Evolutionary conservation across 495 filamentous ascomycete genomes (phyloP), one percentile per base, ranked within the genome.

Genomic region (Aspergillus sclerotioniger): DNA sequence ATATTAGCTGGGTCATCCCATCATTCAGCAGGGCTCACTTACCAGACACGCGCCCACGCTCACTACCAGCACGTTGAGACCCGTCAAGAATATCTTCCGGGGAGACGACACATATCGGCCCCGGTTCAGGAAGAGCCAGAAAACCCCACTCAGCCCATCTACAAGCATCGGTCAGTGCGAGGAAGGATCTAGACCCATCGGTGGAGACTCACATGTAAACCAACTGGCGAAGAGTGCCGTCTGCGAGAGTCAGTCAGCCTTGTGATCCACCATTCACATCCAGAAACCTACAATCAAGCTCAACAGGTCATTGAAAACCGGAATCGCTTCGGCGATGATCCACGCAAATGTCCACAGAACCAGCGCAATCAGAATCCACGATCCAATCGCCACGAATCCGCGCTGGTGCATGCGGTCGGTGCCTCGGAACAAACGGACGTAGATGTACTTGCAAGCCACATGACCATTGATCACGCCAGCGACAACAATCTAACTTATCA

Each of bases 311-410:
- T 77, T 80, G 69, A 88, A 88, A 66, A 83, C 78, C 4, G 86
- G 86, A 20, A 88, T 84, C 10, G 81, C 78, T 61, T 82, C 79
- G 25, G 84, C 84, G 63, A 89, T 82, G 48, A 88, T 63, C 79
- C 82, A 88, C 6, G 83, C 82, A 15, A 85, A 51, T 10, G 82
- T 35, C 60, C 84, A 87, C 45, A 87, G 69, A 56, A 62, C 33
- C 8, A 73, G 48, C n/a, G 78, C 74, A 12, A 87, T 77, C 8
- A 49, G 61, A 3, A 82, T 56, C 86, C 86, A 89, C 4, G 72
- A 66, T 6, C 59, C 63, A 12, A 61, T 53, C 32, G 33, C 54
- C 16, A 65, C 45, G 75, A 75, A 81, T 21, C 73, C 80, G 50
- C 71, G 67, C 6, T 74, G 80, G 71, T 77, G 78, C 70, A 86